phyloP scores from a whole-genome alignment of 2,329 filamentous ascomycete genomes.

The Colletotrichum phormii region DNA sequence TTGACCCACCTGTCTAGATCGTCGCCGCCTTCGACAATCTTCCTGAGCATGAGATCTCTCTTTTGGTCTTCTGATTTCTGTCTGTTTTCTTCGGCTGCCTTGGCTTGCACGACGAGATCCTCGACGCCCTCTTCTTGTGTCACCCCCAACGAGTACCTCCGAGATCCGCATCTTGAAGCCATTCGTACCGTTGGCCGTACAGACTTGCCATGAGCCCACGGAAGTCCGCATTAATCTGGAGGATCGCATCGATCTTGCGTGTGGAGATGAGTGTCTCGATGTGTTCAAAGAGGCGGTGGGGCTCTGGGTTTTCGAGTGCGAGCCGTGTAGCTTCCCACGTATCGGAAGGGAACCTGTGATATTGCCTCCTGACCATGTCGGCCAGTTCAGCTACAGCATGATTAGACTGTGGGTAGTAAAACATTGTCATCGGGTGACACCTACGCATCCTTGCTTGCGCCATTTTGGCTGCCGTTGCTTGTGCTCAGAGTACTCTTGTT shows the following conservation, averaged over 20 bases:
- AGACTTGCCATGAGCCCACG: conserved; percentile 15
- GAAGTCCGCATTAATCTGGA: conserved; percentile 11
- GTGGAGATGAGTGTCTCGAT: conserved; percentile 28
- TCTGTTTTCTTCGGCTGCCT: background rate
- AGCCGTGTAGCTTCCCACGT: conserved; percentile 10
- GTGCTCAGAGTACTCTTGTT: background rate
- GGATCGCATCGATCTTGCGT: conserved; percentile 19
- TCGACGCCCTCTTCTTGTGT: conserved; percentile 9
- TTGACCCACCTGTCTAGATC: conserved; percentile 16
- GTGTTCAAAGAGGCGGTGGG: conserved; percentile 28
- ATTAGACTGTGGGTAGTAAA: background rate
- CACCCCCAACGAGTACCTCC: conserved; percentile 16
- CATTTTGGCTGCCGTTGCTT: conserved; percentile 14
- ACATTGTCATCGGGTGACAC: background rate
- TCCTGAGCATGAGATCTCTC: conserved; percentile 16
- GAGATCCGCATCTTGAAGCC: conserved; percentile 32
- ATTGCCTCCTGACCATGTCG: conserved; percentile 8
- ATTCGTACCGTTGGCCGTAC: conserved; percentile 28
- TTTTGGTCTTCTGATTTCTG: background rate
- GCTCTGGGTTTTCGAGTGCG: conserved; percentile 6
- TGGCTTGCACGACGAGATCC: background rate
- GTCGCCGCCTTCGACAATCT: conserved; percentile 2
- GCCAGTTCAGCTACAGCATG: conserved; percentile 22
- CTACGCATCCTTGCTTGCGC: conserved; percentile 31
- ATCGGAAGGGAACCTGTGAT: conserved; percentile 26